Evolutionary conservation across 2,329 filamentous ascomycete genomes (phyloP).

Genomic region (Aspergillus glaucus): DNA sequence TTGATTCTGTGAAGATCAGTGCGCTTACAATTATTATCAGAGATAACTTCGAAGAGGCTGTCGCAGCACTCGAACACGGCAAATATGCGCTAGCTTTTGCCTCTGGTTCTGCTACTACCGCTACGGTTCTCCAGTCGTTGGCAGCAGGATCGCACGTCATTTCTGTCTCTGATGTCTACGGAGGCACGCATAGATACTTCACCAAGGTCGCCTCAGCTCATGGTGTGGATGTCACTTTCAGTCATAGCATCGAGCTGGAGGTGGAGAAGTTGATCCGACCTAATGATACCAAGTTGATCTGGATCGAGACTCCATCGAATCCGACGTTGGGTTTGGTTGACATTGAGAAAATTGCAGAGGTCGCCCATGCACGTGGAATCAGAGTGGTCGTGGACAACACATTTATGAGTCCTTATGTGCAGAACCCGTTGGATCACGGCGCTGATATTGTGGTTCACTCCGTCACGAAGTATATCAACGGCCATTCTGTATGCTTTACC

Average conservation of each 20-base stretch:
- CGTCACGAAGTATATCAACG: slow-evolving; percentile 99
- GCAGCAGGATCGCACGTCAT: slow-evolving; percentile 89
- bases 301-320: slow-evolving; percentile 95
- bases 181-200: slow-evolving; percentile 97
- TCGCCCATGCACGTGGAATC: slow-evolving; percentile 82
- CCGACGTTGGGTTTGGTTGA: slow-evolving; percentile 90
- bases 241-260: slow-evolving; percentile 83
- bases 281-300: slow-evolving; percentile 80
- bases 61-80: slow-evolving; percentile 88
- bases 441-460: slow-evolving; percentile 96
- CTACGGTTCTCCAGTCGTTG: slow-evolving; percentile 85
- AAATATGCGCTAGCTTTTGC: slow-evolving; percentile 90
- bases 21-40: slow-evolving; percentile 36
- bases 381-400: slow-evolving; percentile 99
- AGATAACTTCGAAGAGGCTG: slow-evolving; percentile 84
- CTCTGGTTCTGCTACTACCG: slow-evolving; percentile 89
- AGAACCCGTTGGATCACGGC: slow-evolving; percentile 91
- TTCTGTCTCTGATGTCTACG: slow-evolving; percentile 95
- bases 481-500: slow-evolving; percentile 56
- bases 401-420: slow-evolving; percentile 91
- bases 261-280: slow-evolving; percentile 76
- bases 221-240: slow-evolving; percentile 90
- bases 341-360: slow-evolving; percentile 74
- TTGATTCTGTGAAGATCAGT: neutral
- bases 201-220: slow-evolving; percentile 94